Percentiles rank a stretch among this genome's conserved stretches.
These are phyloP conservation scores for Silene noctiflora DNA, from an alignment of 179 eudicot genomes.

Conservation along the genomic window DNA sequence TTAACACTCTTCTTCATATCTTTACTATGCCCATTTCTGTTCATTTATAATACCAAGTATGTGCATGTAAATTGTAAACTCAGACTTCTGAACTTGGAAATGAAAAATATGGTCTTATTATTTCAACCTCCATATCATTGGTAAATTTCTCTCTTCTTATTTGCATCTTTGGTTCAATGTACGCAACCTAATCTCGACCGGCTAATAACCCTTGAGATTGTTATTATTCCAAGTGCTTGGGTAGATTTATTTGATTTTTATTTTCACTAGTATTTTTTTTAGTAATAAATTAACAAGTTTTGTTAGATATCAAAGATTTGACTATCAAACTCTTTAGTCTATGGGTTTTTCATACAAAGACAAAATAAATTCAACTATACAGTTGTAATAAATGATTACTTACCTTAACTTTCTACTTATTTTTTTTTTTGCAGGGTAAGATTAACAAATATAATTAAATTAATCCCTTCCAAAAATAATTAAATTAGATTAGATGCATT, in stretches of 20 bases:
- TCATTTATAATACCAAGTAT: neutral
- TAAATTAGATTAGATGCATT: slow-evolving; percentile 4
- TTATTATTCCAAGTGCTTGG: too few species aligned
- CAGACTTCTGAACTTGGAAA: neutral
- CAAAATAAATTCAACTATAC: neutral
- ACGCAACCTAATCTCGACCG: too few species aligned
- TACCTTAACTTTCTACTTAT: neutral
- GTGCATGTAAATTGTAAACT: too few species aligned
- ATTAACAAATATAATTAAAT: too few species aligned
- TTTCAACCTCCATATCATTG: neutral
- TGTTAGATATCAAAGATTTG: neutral
- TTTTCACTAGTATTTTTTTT: too few species aligned
- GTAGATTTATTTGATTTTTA: slow-evolving; percentile 7
- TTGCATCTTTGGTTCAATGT: too few species aligned
- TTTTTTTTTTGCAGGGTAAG: slow-evolving; percentile 22
- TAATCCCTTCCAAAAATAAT: neutral
- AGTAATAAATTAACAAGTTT: neutral
- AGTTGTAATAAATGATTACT: neutral
- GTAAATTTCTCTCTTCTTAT: neutral
- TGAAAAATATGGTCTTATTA: neutral
- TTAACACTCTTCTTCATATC: neutral
- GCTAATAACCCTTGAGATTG: too few species aligned
- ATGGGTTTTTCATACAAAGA: neutral
- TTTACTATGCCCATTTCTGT: neutral
- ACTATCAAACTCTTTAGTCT: neutral